A percentile compares a stretch with the other conserved stretches of the same genome.
These are phyloP conservation scores for Phylloporus rhodoxanthus DNA, from an alignment of 768 basidiomycete species.

Conservation along the genomic window DNA sequence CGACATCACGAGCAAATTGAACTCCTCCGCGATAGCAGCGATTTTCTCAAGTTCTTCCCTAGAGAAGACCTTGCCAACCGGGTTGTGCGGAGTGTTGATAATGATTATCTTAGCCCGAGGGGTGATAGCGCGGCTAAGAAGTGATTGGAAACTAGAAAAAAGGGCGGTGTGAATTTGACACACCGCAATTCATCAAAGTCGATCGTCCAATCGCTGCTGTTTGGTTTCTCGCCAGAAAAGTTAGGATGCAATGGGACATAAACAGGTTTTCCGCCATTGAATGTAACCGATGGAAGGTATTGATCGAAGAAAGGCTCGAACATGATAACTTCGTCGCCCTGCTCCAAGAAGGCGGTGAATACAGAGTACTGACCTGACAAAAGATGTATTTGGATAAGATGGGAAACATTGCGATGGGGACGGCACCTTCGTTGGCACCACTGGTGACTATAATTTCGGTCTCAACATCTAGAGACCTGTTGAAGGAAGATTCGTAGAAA, in stretches of 20 bases:
- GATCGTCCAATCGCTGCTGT: conserved; percentile 79
- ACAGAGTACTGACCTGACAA: conserved; percentile 80
- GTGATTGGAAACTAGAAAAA: conserved; percentile 1
- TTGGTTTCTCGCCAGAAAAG: conserved; percentile 40
- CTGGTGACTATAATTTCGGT: conserved; percentile 91
- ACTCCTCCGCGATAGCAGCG: conserved; percentile 82
- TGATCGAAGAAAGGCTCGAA: conserved; percentile 99
- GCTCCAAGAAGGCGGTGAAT: conserved; percentile 85
- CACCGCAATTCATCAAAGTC: conserved; percentile 86
- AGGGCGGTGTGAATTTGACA: conserved; percentile 8
- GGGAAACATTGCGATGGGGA: neutral
- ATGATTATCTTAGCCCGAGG: conserved; percentile 92
- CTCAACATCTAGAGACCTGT: conserved; percentile 73
- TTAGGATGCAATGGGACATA: conserved; percentile 95
- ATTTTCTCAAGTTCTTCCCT: conserved; percentile 77
- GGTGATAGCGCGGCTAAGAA: conserved; percentile 69
- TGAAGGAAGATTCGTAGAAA: conserved; percentile 64
- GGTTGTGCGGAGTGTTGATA: conserved; percentile 95
- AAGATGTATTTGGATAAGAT: conserved; percentile 6
- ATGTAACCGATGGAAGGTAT: conserved; percentile 86
- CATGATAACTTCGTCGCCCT: conserved; percentile 96
- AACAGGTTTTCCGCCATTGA: conserved; percentile 89
- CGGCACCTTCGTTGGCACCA: conserved; percentile 90
- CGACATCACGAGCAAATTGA: conserved; percentile 86
- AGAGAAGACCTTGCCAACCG: conserved; percentile 95